Evolutionary conservation across 805 yeast species (phyloP), one percentile per base, ranked within the genome.

Genomic region (Metschnikowia noctiluminum): DNA sequence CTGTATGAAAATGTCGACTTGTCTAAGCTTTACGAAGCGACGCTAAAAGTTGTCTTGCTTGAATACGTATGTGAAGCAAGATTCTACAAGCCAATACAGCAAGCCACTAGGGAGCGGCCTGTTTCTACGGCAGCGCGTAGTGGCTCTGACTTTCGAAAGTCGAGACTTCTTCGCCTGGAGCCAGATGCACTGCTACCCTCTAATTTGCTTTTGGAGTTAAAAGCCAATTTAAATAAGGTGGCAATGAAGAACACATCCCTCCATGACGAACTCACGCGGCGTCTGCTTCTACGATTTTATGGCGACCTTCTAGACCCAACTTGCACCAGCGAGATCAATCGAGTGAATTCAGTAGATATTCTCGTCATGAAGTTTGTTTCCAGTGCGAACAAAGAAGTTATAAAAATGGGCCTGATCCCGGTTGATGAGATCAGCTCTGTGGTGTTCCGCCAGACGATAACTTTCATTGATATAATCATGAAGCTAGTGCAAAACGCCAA

Each of bases 41-140:
- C 83, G 1, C 59, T 85, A 40, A 81, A 82, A 56, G 64, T 82
- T 7, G 61, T 84, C 2, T 62, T 86, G 11, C 61, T 86, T 15
- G 85, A 81, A 42, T 84, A 85, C 57, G 67, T 78, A 46, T 80
- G 76, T 49, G 89, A 84, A 62, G 87, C 87, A 2, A 64, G 89
- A 35, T 85, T 84, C 65, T 64, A 75, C 44, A 71, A 68, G 13
- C 69, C 69, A 27, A 42, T 61, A 2, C 32, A 35, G 10, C 43
- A 12, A 11, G 6, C 32, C 28, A 16, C 35, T 3, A 28, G 31
- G 28, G 42, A 35, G 16, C 34, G 38, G 11, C 47, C 45, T 3
- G 11, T 12, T 9, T 35, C 42, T 35, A 13, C 28, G 4, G 12
- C 36, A 6, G 35, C 47, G 9, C 47, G 48, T n/a, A 16, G 13